Base-by-base conservation (phyloP, 2,329 filamentous ascomycete genomes). In the Fusarium sterilihyphosum region DNA sequence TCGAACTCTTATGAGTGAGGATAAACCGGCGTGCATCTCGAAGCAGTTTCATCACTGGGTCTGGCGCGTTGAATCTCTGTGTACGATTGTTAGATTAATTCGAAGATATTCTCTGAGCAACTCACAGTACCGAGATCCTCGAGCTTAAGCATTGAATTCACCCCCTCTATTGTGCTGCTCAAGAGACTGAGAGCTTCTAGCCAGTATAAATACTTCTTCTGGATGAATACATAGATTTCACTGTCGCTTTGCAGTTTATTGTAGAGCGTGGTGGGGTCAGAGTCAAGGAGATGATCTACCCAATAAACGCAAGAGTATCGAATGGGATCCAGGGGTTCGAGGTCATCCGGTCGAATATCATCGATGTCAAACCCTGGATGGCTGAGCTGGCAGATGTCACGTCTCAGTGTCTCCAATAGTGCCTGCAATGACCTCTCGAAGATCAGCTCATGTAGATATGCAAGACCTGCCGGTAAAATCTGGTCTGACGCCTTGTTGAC, bases 311-410 rank as follows among this genome's bases (percentile, higher is more conserved):
- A 26, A 2, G 50, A 53, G 9, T 53, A 53, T 26, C 12, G 6
- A 16, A 53, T 24, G 0, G 3, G 0, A 37, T 24, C 4, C 6
- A 53, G 4, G 4, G 4, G 17, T 17, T 26, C 0, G 0, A 37
- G n/a, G 0, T 0, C 0, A 8, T 20, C 0, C 0, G 6, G 0
- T 11, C 8, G 26, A 3, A 22, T 0, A 0, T 26, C 1, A 6
- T 16, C 3, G 1, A 26, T 26, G 0, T 0, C n/a, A 12, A 26
- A 6, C 0, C 50, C 50, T 8, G 33, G n/a, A 2, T 6, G 2
- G 0, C 4, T 12, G 0, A 53, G 33, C 0, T 6, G 2, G 3
- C 22, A 53, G 0, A 53, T 37, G 0, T 53, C 50, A 6, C 50
- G 50, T 12, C 3, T 16, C 1, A 53, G 33, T 6, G 33, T 17